A percentile compares a stretch with the other conserved stretches of the same genome.
Conservation (phyloP, 179 eudicot species). For the Beta corolliflora region DNA sequence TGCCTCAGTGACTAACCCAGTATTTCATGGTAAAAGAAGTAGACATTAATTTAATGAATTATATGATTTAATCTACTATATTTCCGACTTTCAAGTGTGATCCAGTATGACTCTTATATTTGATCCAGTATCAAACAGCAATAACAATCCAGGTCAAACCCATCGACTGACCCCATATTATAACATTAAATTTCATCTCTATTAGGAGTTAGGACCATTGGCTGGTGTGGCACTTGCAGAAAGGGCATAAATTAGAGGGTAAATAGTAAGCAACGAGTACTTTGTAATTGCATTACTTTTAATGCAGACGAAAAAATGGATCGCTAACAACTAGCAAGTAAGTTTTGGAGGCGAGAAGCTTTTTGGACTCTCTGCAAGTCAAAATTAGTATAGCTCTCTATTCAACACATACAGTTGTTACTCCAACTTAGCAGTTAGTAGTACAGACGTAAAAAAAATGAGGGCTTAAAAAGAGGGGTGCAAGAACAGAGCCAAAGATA, state of each 20-base stretch:
- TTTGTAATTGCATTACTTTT: background rate
- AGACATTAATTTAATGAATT: background rate
- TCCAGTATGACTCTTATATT: background rate
- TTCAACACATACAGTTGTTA: background rate
- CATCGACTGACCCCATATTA: background rate
- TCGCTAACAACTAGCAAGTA: background rate
- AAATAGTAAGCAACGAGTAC: background rate
- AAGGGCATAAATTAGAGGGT: background rate
- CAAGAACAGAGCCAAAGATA: constrained; percentile 32
- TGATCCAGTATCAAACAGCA: background rate
- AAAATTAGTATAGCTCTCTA: background rate
- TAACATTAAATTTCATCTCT: background rate
- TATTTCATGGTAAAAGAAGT: background rate
- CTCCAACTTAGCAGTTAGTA: background rate
- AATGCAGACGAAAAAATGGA: background rate
- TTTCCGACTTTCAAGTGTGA: background rate
- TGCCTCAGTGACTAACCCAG: background rate
- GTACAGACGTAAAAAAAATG: background rate
- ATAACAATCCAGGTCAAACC: background rate
- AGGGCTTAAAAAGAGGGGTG: background rate
- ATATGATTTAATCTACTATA: background rate
- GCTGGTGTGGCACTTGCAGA: background rate
- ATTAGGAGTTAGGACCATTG: background rate
- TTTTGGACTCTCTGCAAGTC: constrained; percentile 3
- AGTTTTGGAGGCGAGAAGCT: background rate